Base-by-base conservation (phyloP, 108 stramenopile genomes). In the Conticribra guillardii region DNA sequence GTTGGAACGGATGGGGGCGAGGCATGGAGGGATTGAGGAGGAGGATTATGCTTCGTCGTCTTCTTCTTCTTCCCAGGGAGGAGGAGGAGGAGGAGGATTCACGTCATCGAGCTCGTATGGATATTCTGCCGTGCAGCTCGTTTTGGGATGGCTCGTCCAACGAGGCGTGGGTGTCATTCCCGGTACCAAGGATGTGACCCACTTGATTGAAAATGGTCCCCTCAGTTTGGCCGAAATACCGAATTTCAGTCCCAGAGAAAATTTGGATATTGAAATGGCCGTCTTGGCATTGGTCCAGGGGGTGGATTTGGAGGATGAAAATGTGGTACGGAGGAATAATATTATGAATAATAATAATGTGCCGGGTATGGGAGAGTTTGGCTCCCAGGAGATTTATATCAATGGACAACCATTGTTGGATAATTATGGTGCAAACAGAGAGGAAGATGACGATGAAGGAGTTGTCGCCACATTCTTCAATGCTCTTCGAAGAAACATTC, bases 141-240 rank as follows among this genome's bases (percentile, higher is more conserved):
- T 63, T 3, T 48, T 76, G 54, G 67, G 67, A 18, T 76, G 67
- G 60, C 54, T 76, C 31, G 60, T 76, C 0, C 74, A 68, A 33
- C 74, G 67, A 15, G 67, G 74, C n/a, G 81, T 84, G 16, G 62
- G 73, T 11, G 82, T 85, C 11, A 54, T 84, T 47, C 83, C 83
- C 33, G 83, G 83, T n/a, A 71, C 84, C 17, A 56, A 72, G 4
- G 26, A 63, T 37, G 18, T 41, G 46, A 46, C 59, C 21, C 74
- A 76, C 46, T 56, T 76, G 32, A 56, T 41, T 22, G 74, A 76
- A 54, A 76, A 76, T 50, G 53, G 67, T 41, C 74, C 74, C 5
- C 23, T 29, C 24, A 67, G 57, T 41, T 68, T 76, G 37, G 60
- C 52, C 0, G 56, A 21, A 7, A 76, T 76, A 30, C 67, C 67